Evolutionary conservation across 2,329 filamentous ascomycete genomes (phyloP), one percentile per base, ranked within the genome.

Genomic region (Fusarium hostae): DNA sequence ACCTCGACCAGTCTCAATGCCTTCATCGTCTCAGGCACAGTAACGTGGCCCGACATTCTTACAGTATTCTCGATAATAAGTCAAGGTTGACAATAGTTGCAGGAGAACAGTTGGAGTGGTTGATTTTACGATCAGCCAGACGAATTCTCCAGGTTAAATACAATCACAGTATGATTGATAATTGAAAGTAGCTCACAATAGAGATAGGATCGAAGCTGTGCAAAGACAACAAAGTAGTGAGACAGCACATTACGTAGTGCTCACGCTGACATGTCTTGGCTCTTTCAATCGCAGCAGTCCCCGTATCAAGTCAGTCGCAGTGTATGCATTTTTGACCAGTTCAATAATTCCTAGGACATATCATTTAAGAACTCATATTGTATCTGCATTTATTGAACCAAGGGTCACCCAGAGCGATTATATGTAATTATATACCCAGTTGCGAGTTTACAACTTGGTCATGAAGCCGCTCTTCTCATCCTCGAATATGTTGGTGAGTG

Each of bases 401-500:
- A 20, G 2, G 4, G 18, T 20, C 9, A 43, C 44, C 18, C 12
- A 12, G 10, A 35, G 10, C 8, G 13, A 56, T n/a, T 22, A 30
- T 16, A 16, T 9, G 20, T 22, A 50, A n/a, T 11, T 39, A 26
- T 20, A n/a, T 26, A 15, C 9, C 48, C 13, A 28, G 10, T 18
- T 41, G 30, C 15, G 22, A 44, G 18, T 32, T 60, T 45, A 72
- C 18, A 72, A 26, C 47, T 68, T 73, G 11, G 66, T 55, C 20
- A 64, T n/a, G 12, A 63, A 54, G 13, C 59, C 56, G 20, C 70
- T 73, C 41, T 74, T 69, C 52, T 77, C 75, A 24, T 75, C 67
- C 39, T 78, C 71, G 37, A 77, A 78, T 20, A 73, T 41, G 47
- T 83, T 85, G 60, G 79, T 76, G 52, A 85, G 75, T 39, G 82